Conservation (phyloP, 192 early-diverging fungal genomes). For the Coemansia sp. region DNA sequence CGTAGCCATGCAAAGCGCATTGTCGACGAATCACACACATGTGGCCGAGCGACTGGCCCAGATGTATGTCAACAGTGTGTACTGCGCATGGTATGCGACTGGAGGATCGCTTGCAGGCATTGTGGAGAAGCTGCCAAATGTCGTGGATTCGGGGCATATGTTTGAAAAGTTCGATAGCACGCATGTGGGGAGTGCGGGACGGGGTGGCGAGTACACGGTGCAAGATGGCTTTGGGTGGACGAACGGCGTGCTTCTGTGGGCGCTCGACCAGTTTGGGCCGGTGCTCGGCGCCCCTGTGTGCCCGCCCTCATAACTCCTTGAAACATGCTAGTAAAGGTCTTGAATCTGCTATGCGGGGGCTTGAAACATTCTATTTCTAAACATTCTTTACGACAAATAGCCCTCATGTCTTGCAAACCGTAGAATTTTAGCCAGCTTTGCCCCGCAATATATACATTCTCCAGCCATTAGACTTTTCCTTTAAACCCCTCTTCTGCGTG, state of each 20-base stretch:
- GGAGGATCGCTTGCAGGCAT: conserved; percentile 61
- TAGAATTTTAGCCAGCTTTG: too few species aligned
- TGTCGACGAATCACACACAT: conserved; percentile 11
- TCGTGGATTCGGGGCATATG: conserved; percentile 64
- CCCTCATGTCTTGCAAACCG: too few species aligned
- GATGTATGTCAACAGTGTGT: conserved; percentile 57
- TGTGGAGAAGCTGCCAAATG: conserved; percentile 34
- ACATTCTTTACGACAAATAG: too few species aligned
- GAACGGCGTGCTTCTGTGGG: conserved; percentile 70
- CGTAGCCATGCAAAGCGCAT: conserved; percentile 56
- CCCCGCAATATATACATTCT: too few species aligned
- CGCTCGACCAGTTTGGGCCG: conserved; percentile 53
- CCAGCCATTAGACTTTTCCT: too few species aligned
- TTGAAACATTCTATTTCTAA: too few species aligned
- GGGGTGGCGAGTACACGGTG: conserved; percentile 69
- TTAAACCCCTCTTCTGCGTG: too few species aligned
- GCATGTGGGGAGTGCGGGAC: conserved; percentile 52
- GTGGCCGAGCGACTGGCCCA: conserved; percentile 52
- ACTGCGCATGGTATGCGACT: conserved; percentile 70
- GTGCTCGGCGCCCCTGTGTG: conserved; percentile 16
- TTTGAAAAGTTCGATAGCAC: conserved; percentile 74
- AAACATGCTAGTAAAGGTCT: neutral
- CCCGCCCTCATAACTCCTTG: conserved; percentile 14
- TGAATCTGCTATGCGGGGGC: too few species aligned
- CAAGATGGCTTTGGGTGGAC: conserved; percentile 80